These are phyloP conservation scores for Arthrinium phaeospermum DNA, from an alignment of 2,329 filamentous ascomycete genomes.

Conservation along the genomic window DNA sequence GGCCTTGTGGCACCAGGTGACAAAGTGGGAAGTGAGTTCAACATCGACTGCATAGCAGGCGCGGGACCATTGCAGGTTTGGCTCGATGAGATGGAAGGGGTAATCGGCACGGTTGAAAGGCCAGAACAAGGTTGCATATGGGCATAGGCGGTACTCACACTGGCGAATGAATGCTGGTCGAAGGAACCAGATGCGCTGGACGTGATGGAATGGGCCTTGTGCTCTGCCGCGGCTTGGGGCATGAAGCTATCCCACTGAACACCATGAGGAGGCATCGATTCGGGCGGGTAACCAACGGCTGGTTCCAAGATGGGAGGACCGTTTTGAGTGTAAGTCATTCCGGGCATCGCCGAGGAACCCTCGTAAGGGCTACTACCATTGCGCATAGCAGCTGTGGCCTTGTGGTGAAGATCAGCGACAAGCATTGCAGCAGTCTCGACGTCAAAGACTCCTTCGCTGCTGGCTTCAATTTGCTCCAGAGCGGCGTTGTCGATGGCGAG, in stretches of 20 bases:
- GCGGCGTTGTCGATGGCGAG: slow-evolving; percentile 84
- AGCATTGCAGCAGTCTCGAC: slow-evolving; percentile 98
- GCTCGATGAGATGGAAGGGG: slow-evolving; percentile 58
- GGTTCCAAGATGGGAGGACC: slow-evolving; percentile 77
- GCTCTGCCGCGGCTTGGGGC: slow-evolving; percentile 70
- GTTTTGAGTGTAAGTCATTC: slow-evolving; percentile 69
- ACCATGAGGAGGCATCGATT: slow-evolving; percentile 77
- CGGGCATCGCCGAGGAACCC: slow-evolving; percentile 61
- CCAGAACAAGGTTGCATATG: slow-evolving; percentile 68
- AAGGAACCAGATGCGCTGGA: slow-evolving; percentile 70
- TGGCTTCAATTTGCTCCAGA: slow-evolving; percentile 90
- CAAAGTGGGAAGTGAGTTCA: slow-evolving; percentile 72
- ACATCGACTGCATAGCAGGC: slow-evolving; percentile 73
- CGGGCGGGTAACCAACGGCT: slow-evolving; percentile 76
- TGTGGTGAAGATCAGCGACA: slow-evolving; percentile 97
- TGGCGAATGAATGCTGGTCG: slow-evolving; percentile 69
- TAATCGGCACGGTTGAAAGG: slow-evolving; percentile 45
- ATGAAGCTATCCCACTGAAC: slow-evolving; percentile 93
- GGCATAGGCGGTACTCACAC: slow-evolving; percentile 52
- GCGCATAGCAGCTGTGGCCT: slow-evolving; percentile 77
- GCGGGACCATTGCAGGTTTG: slow-evolving; percentile 65
- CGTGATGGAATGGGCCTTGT: slow-evolving; percentile 77
- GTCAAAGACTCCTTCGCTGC: slow-evolving; percentile 89
- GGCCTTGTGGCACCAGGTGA: slow-evolving; percentile 53
- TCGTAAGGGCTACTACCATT: slow-evolving; percentile 62